These are phyloP conservation scores for Coemansia sp. DNA, from an alignment of 192 early-diverging fungal species.

Conservation along the genomic window DNA sequence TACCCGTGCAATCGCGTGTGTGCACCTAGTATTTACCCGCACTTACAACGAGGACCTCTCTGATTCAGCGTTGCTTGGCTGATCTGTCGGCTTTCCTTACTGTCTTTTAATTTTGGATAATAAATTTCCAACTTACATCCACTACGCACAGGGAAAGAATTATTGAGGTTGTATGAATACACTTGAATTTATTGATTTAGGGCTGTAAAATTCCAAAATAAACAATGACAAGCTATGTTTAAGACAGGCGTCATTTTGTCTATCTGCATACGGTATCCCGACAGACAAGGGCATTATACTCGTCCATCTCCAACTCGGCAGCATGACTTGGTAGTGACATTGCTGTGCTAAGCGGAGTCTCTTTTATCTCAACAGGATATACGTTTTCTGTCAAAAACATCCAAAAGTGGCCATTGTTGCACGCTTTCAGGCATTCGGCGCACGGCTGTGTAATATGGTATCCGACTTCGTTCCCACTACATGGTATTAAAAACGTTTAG, in stretches of 20 bases:
- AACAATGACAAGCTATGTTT: too few species aligned
- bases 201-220: not conserved
- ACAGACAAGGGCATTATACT: slow-evolving; percentile 17
- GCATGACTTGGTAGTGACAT: slow-evolving; percentile 22
- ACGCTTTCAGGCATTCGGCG: slow-evolving; percentile 79
- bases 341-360: slow-evolving; percentile 5
- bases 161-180: slow-evolving; percentile 4
- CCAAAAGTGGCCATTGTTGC: slow-evolving; percentile 98
- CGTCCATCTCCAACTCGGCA: slow-evolving; percentile 36
- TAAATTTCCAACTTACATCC: not conserved
- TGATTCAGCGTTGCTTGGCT: not conserved
- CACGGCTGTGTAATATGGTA: slow-evolving; percentile 87
- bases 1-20: slow-evolving; percentile 58
- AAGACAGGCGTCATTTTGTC: slow-evolving; percentile 7
- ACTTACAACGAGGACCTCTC: slow-evolving; percentile 23
- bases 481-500: not conserved
- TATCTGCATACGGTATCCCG: slow-evolving; percentile 46
- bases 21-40: slow-evolving; percentile 52
- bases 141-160: not conserved
- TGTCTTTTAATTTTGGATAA: not conserved
- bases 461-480: slow-evolving; percentile 71
- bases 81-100: not conserved
- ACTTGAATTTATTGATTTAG: not conserved
- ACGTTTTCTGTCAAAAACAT: slow-evolving; percentile 89
- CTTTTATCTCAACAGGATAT: slow-evolving; percentile 47